Evolutionary conservation across 2,329 filamentous ascomycete genomes (phyloP), one percentile per base, ranked within the genome.

Genomic region (Davidsoniella virescens): DNA sequence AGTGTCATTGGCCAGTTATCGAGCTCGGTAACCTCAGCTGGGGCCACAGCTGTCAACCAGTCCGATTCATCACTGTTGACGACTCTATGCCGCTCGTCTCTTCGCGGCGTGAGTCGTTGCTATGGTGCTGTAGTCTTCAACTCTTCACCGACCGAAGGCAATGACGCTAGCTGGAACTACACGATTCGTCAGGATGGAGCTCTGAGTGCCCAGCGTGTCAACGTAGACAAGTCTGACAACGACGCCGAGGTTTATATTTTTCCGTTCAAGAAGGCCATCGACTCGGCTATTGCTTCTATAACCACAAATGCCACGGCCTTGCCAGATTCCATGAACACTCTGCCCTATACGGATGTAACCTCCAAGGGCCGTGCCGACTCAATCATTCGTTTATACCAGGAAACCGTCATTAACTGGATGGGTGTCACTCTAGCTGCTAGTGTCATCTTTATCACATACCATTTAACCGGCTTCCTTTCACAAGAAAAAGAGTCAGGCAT

Each of bases 401-500:
- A 56, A 4, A 51, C 49, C 2, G 75, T 94, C 52, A 81, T 84
- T 58, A 78, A 82, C 57, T 84, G 86, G 55, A 70, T 94, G 55
- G 86, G 72, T 14, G 79, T 93, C 17, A 80, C 80, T 1, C 87
- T 93, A 60, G 79, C 93, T 58, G 76, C 87, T 46, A 82, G 80
- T 17, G 73, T 92, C 50, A 79, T 92, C 43, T 86, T 85, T 50
- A 75, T 94, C 23, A 82, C 81, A 37, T 95, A 94, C 61, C 87
- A 95, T 59, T 70, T 94, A 51, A 85, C 86, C 0, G 88, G 88
- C 7, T 79, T 88, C 58, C 81, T 94, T 61, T 87, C 88, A 6
- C 78, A 80, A 2, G 88, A 95, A 65, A 72, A 88, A 51, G 88
- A 95, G 66, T 70, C 79, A 14, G 88, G 87, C 52, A 92, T 94